A percentile compares a stretch with the other conserved stretches of the same genome.
Evolutionary conservation across 192 early-diverging fungal genomes (phyloP).

Genomic region (Dissophora ornata): DNA sequence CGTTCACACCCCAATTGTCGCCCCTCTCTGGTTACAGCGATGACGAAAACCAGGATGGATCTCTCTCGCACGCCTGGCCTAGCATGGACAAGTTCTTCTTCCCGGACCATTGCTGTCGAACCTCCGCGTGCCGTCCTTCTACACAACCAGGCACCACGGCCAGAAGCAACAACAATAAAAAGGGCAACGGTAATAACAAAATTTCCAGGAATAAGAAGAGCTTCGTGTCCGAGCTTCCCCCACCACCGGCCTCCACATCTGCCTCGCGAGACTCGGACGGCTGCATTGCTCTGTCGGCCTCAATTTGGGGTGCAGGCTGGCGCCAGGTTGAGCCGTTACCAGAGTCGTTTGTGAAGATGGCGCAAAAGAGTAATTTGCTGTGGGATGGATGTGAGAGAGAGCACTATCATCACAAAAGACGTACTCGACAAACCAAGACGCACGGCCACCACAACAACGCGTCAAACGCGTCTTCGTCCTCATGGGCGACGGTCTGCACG

Average conservation of each 20-base stretch:
- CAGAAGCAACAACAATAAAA: background rate
- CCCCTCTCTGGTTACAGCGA: too few relatives aligned
- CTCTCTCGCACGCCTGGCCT: constrained; percentile 41
- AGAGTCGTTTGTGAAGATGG: constrained; percentile 43
- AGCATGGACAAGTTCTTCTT: constrained; percentile 43
- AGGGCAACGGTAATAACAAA: constrained; percentile 11
- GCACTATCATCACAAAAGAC: background rate
- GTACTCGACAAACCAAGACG: background rate
- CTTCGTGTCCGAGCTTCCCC: constrained; percentile 34
- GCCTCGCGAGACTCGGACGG: background rate
- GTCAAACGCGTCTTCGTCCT: constrained; percentile 26
- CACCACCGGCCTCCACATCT: constrained; percentile 7
- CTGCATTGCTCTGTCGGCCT: constrained; percentile 25
- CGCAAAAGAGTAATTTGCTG: constrained; percentile 21
- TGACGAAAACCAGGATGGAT: background rate
- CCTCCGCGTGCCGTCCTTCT: constrained; percentile 17
- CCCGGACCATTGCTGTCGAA: constrained; percentile 51
- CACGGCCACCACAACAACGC: constrained; percentile 10
- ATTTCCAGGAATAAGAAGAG: background rate
- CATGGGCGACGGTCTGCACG: constrained; percentile 36
- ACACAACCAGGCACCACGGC: background rate
- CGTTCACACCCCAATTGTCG: too few relatives aligned
- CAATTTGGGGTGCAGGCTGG: constrained; percentile 51
- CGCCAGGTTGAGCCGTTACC: constrained; percentile 48
- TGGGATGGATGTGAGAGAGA: constrained; percentile 32